Conservation (phyloP, 495 filamentous ascomycete species). For the Penicillium psychrofluorescens region DNA sequence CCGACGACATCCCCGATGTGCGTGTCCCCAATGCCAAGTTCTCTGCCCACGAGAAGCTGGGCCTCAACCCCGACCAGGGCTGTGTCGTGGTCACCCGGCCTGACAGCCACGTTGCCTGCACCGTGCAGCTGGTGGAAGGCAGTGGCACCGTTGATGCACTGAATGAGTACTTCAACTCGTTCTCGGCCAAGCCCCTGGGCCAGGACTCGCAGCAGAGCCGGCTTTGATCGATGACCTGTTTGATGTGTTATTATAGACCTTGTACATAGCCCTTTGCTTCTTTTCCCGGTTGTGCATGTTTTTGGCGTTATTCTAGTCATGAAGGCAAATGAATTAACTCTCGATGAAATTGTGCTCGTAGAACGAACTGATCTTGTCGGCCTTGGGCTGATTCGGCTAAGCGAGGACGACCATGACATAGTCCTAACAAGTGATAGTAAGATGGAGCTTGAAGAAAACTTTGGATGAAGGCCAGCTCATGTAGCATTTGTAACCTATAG, state of each 20-base stretch:
- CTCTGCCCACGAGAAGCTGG: constrained; percentile 82
- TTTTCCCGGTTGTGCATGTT: constrained; percentile 23
- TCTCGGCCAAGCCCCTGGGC: constrained; percentile 41
- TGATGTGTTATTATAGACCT: constrained; percentile 8
- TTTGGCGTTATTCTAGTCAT: not conserved
- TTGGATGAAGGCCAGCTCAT: no score
- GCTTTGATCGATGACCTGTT: constrained; percentile 15
- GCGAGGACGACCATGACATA: no score
- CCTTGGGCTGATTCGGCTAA: no score
- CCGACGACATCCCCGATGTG: constrained; percentile 73
- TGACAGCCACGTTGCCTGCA: constrained; percentile 78
- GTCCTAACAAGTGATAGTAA: no score
- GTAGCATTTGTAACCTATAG: no score
- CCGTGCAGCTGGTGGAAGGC: constrained; percentile 65
- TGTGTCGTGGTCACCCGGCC: constrained; percentile 77
- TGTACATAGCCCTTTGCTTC: constrained; percentile 11
- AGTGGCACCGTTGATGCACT: constrained; percentile 73
- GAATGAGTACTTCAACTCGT: constrained; percentile 72
- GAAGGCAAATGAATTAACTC: no score
- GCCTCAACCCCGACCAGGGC: constrained; percentile 63
- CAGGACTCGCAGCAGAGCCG: constrained; percentile 34
- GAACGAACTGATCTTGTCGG: no score
- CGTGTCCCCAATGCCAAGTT: constrained; percentile 60
- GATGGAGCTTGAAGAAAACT: no score
- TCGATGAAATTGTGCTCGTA: no score